These are phyloP conservation scores for Pulveroboletus sp. DNA, from an alignment of 768 basidiomycete genomes.

Conservation along the genomic window DNA sequence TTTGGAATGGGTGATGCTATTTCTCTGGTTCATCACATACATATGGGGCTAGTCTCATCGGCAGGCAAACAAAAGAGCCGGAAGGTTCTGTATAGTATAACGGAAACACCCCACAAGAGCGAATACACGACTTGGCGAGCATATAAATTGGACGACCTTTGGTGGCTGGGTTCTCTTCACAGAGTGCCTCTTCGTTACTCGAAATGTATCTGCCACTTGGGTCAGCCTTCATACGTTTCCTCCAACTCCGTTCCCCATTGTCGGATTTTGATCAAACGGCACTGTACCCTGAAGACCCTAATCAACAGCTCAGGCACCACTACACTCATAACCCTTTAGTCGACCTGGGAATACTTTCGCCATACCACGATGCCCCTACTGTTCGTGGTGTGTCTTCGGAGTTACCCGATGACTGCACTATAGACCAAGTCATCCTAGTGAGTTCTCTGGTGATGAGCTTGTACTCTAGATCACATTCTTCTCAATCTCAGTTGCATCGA, in stretches of 20 bases:
- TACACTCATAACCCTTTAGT: not conserved
- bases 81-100: not conserved
- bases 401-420: slow-evolving; percentile 36
- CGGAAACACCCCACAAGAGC: not conserved
- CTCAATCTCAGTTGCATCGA: slow-evolving; percentile 32
- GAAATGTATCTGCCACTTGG: slow-evolving; percentile 17
- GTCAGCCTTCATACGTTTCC: slow-evolving; percentile 9
- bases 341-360: slow-evolving; percentile 34
- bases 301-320: not conserved
- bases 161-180: no score
- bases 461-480: not conserved
- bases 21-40: no score
- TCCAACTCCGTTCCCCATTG: slow-evolving; percentile 10
- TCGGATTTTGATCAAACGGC: not conserved
- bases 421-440: slow-evolving; percentile 40
- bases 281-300: no score
- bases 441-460: not conserved
- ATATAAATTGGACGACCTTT: not conserved
- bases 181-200: not conserved
- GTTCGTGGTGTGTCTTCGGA: slow-evolving; percentile 23
- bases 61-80: not conserved
- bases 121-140: not conserved
- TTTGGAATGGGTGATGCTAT: no score
- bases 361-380: slow-evolving; percentile 33
- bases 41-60: not conserved